A percentile compares a stretch with the other conserved stretches of the same genome.
These are phyloP conservation scores for Aspergillus indologenus DNA, from an alignment of 495 filamentous ascomycete genomes.

Conservation along the genomic window DNA sequence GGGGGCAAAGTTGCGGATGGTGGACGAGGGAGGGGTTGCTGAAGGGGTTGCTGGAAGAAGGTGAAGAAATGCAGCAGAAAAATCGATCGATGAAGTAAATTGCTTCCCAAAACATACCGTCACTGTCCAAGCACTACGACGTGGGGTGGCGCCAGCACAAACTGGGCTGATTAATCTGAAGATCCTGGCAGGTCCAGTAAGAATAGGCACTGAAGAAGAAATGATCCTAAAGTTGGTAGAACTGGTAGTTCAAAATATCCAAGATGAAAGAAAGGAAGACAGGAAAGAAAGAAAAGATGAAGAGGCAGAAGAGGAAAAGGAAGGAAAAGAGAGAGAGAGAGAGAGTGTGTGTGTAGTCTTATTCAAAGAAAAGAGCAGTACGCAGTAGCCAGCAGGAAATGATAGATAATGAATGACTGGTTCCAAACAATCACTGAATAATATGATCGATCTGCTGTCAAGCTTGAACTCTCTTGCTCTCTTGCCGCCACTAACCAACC, in stretches of 20 bases:
- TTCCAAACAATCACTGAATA: background rate
- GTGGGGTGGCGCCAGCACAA: background rate
- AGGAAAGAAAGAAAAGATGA: background rate
- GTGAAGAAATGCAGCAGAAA: conserved; percentile 4
- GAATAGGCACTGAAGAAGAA: background rate
- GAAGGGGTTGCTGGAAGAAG: too few relatives aligned
- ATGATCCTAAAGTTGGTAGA: too few relatives aligned
- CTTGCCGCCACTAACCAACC: conserved; percentile 12
- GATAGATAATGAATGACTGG: background rate
- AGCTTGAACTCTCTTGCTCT: too few relatives aligned
- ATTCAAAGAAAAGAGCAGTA: too few relatives aligned
- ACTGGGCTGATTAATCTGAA: background rate
- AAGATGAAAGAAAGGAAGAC: too few relatives aligned
- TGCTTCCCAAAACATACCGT: conserved; percentile 4
- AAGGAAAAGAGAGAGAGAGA: background rate
- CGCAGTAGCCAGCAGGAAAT: too few relatives aligned
- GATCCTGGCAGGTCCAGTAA: background rate
- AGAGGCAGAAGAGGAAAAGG: too few relatives aligned
- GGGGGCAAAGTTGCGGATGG: conserved; percentile 3
- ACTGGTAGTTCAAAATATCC: too few relatives aligned
- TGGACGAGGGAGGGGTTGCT: conserved; percentile 6
- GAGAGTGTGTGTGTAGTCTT: background rate
- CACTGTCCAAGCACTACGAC: background rate
- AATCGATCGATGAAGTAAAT: background rate
- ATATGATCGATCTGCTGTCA: conserved; percentile 5